phyloP scores from a whole-genome alignment of 2,329 filamentous ascomycete species.

The Macroventuria anomochaeta region DNA sequence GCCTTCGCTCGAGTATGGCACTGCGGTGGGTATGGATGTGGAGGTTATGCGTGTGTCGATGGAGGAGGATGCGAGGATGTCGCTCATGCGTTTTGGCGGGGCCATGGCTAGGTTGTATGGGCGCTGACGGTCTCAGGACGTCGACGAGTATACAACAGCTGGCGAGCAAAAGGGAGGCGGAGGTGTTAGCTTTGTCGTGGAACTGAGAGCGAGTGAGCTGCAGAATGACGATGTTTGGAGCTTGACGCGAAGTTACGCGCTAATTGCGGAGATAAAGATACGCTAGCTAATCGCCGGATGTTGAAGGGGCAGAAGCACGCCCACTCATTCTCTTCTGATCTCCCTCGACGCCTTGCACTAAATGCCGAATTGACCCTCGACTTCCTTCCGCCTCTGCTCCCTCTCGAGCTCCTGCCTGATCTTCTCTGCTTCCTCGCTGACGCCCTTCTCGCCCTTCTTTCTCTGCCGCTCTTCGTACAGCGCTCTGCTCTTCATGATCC shows the following conservation, averaged over 20 bases:
- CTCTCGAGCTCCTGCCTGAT: conserved; percentile 48
- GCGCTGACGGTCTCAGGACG: not conserved
- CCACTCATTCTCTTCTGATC: no score
- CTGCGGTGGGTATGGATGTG: conserved; percentile 1
- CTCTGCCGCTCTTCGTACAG: conserved; percentile 92
- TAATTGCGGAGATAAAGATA: conserved; percentile 4
- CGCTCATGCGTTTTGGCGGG: conserved; percentile 29
- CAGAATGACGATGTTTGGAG: not conserved
- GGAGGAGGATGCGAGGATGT: conserved; percentile 29
- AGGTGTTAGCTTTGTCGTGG: no score
- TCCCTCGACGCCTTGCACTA: conserved; percentile 1
- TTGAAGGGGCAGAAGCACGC: not conserved
- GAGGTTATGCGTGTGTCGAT: conserved; percentile 12
- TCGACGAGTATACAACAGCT: not conserved
- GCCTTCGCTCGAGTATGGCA: conserved; percentile 29
- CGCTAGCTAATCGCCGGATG: conserved; percentile 6
- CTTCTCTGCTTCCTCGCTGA: conserved; percentile 66
- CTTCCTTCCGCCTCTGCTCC: conserved; percentile 45
- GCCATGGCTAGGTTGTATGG: no score
- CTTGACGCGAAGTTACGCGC: not conserved
- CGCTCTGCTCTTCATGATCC: conserved; percentile 85
- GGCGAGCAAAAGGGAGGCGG: no score
- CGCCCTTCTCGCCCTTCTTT: conserved; percentile 85
- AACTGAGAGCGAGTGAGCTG: no score
- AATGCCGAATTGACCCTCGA: conserved; percentile 51